Percentiles rank a stretch among this genome's conserved stretches.
Evolutionary conservation across 2,329 filamentous ascomycete species (phyloP).

Genomic region (Penicillium sp.): DNA sequence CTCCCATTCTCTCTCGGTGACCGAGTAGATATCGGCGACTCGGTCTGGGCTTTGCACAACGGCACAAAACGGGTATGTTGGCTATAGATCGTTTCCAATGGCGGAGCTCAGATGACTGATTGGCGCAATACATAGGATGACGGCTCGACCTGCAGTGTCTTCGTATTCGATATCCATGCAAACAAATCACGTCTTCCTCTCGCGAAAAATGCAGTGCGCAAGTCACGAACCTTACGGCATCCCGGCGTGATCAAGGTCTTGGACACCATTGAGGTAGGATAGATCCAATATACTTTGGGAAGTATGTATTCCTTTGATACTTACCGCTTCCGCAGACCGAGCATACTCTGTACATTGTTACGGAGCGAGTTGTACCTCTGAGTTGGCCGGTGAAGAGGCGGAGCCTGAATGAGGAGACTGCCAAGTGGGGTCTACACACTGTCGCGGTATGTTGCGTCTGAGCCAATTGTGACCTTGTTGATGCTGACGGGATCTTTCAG

Average conservation of each 20-base stretch:
- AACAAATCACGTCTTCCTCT: constrained; percentile 82
- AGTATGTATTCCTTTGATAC: background rate
- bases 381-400: constrained; percentile 88
- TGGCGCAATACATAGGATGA: constrained; percentile 70
- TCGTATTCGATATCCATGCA: constrained; percentile 85
- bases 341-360: constrained; percentile 92
- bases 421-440: constrained; percentile 93
- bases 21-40: constrained; percentile 85
- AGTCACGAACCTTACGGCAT: constrained; percentile 88
- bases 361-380: constrained; percentile 82
- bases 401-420: constrained; percentile 84
- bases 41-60: constrained; percentile 95
- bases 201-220: constrained; percentile 90
- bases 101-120: constrained; percentile 9
- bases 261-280: constrained; percentile 83
- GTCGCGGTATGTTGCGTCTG: constrained; percentile 64
- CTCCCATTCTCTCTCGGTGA: constrained; percentile 94
- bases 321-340: constrained; percentile 68
- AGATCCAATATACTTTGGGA: constrained; percentile 13
- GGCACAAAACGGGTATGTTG: constrained; percentile 78
- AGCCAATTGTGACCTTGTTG: background rate
- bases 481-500: constrained; percentile 42
- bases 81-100: constrained; percentile 1
- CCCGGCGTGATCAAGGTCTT: constrained; percentile 92
- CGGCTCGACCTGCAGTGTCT: constrained; percentile 90